Percentiles rank a stretch among this genome's conserved stretches.
Evolutionary conservation across 2,329 filamentous ascomycete species (phyloP).

Genomic region (Colletotrichum australisinense): DNA sequence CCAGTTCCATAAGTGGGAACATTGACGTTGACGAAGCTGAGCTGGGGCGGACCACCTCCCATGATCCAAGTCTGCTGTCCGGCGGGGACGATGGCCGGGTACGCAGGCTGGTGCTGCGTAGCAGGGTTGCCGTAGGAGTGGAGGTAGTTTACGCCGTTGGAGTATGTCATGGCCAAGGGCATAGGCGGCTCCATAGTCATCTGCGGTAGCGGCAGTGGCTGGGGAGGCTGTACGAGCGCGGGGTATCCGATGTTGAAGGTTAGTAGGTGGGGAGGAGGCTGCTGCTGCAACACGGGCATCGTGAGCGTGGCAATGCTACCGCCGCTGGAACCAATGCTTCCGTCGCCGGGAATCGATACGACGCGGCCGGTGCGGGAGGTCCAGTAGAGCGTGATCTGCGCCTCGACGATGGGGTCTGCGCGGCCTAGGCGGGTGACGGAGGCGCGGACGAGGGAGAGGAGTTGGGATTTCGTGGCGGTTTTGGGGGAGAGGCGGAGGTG

Average conservation of each 20-base stretch:
- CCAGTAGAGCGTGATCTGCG: slow-evolving; percentile 26
- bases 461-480: slow-evolving; percentile 11
- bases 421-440: slow-evolving; percentile 13
- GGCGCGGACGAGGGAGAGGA: slow-evolving; percentile 17
- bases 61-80: background rate
- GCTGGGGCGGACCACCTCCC: background rate
- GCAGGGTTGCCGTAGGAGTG: slow-evolving; percentile 3
- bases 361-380: slow-evolving; percentile 13
- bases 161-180: slow-evolving; percentile 23
- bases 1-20: background rate
- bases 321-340: too few relatives aligned
- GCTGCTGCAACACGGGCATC: slow-evolving; percentile 14
- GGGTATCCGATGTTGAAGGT: background rate
- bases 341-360: slow-evolving; percentile 10
- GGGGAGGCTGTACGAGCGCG: background rate
- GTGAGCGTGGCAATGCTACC: too few relatives aligned
- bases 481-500: slow-evolving; percentile 11
- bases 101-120: background rate
- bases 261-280: background rate
- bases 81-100: background rate
- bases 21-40: slow-evolving; percentile 3
- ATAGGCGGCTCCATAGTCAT: background rate
- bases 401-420: slow-evolving; percentile 23
- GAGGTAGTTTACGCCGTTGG: slow-evolving; percentile 21
- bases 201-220: background rate